A percentile compares a stretch with the other conserved stretches of the same genome.
These are phyloP conservation scores for Rhytidiadelphus loreus DNA, from an alignment of 225 moss, liverwort and hornwort species.

Conservation along the genomic window DNA sequence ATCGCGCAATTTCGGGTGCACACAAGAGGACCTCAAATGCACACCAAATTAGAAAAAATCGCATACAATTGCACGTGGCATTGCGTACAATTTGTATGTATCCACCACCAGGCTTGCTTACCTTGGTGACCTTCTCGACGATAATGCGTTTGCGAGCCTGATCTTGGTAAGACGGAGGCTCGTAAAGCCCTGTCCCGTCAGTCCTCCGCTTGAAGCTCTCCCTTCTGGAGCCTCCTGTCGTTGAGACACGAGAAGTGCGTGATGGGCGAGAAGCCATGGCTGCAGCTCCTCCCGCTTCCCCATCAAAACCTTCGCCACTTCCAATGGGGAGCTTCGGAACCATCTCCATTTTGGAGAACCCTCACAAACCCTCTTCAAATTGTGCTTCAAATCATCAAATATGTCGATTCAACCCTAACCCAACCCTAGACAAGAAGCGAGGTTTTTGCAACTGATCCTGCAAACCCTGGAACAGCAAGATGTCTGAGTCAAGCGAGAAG, in stretches of 20 bases:
- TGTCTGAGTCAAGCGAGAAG: neutral
- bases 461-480: neutral
- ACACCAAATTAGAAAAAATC: neutral
- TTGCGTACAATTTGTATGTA: neutral
- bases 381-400: neutral
- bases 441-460: neutral
- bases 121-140: slow-evolving; percentile 13
- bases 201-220: neutral
- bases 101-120: neutral
- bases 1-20: neutral
- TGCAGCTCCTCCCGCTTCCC: neutral
- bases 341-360: neutral
- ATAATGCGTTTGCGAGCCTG: neutral
- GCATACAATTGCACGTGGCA: neutral
- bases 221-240: neutral
- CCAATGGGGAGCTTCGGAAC: neutral
- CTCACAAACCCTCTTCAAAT: neutral
- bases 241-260: neutral
- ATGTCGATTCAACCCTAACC: neutral
- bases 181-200: neutral
- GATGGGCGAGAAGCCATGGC: neutral
- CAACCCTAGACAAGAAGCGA: neutral
- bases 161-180: slow-evolving; percentile 7
- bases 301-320: neutral
- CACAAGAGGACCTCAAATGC: neutral